These are phyloP conservation scores for Osmanthus fragrans DNA, from an alignment of 257 asterid species.

Conservation along the genomic window DNA sequence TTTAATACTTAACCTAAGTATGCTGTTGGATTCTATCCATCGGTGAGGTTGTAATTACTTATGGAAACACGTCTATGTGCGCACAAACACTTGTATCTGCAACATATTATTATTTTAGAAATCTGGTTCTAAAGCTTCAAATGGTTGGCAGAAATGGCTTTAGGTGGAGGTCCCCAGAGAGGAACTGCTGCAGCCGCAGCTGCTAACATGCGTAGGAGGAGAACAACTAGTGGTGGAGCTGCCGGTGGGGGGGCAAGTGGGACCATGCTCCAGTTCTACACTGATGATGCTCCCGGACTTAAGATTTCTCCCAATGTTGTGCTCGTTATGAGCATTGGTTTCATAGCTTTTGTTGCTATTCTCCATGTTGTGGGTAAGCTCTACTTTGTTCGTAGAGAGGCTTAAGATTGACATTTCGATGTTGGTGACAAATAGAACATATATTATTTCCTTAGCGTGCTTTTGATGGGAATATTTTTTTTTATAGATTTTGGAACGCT, in stretches of 20 bases:
- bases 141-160: conserved; percentile 51
- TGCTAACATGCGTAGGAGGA: conserved; percentile 61
- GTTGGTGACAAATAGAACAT: not conserved
- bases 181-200: conserved; percentile 76
- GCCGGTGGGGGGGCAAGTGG: conserved; percentile 70
- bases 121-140: conserved; percentile 6
- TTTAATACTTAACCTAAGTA: not conserved
- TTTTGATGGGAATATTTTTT: not conserved
- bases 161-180: conserved; percentile 67
- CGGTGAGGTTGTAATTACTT: not conserved
- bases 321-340: conserved; percentile 71
- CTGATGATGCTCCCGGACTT: conserved; percentile 73
- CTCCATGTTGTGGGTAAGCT: conserved; percentile 72
- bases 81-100: not conserved
- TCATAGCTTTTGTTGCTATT: conserved; percentile 63
- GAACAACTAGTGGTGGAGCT: conserved; percentile 51
- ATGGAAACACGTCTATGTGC: not conserved
- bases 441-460: not conserved
- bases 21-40: not conserved
- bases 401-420: conserved; percentile 18
- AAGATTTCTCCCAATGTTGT: conserved; percentile 68
- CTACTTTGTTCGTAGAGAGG: conserved; percentile 60
- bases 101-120: not conserved
- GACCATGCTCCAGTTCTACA: conserved; percentile 73
- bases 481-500: not conserved